A percentile compares a stretch with the other conserved stretches of the same genome.
Evolutionary conservation across 148 eudicot genomes (phyloP).

Genomic region (Agrostemma githago): DNA sequence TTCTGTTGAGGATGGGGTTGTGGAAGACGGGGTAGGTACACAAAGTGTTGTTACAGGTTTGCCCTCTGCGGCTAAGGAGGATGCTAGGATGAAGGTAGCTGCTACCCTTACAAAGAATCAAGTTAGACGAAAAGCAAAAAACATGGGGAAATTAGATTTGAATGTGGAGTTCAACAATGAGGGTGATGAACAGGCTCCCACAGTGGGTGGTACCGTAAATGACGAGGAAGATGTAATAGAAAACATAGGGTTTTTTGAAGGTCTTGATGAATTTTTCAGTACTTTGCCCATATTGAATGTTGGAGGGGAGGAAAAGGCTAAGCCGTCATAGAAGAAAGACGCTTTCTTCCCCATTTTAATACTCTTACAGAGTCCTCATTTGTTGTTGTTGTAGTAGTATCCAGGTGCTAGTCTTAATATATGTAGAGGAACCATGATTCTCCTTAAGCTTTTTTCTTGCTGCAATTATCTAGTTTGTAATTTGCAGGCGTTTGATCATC

Average conservation of each 20-base stretch:
- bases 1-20: conserved; percentile 17
- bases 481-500: conserved; percentile 30
- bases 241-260: conserved; percentile 41
- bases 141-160: conserved; percentile 53
- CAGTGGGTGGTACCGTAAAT: conserved; percentile 32
- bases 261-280: conserved; percentile 41
- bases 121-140: conserved; percentile 38
- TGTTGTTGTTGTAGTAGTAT: conserved; percentile 27
- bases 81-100: conserved; percentile 28
- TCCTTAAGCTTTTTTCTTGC: conserved; percentile 21
- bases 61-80: conserved; percentile 19
- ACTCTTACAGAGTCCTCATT: conserved; percentile 17
- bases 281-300: conserved; percentile 52
- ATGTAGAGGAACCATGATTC: conserved; percentile 30
- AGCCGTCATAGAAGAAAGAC: conserved; percentile 36
- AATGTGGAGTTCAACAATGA: conserved; percentile 61
- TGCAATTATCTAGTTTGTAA: conserved; percentile 32
- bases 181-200: conserved; percentile 50
- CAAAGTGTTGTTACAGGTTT: conserved; percentile 24
- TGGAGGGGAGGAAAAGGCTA: conserved; percentile 48
- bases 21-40: conserved; percentile 8
- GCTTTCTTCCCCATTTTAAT: conserved; percentile 11
- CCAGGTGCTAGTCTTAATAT: conserved; percentile 35
- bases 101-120: conserved; percentile 39
- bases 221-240: conserved; percentile 45